A percentile compares a stretch with the other conserved stretches of the same genome.
phyloP scores from a whole-genome alignment of 2,329 filamentous ascomycete species.

The Tolypocladium paradoxum region DNA sequence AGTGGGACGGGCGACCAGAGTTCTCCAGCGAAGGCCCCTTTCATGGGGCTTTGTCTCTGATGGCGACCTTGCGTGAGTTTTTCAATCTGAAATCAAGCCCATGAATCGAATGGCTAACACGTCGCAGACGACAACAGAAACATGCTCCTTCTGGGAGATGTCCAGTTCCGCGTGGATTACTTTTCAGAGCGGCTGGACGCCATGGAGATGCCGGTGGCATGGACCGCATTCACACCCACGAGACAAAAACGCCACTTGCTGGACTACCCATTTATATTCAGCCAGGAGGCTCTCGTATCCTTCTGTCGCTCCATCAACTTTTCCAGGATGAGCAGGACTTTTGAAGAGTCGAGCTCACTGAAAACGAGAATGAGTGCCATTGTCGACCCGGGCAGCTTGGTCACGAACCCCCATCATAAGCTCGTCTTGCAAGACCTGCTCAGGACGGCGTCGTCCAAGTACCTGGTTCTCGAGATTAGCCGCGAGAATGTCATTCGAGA shows the following conservation, averaged over 20 bases:
- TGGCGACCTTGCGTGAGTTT: conserved; percentile 59
- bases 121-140: conserved; percentile 48
- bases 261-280: conserved; percentile 73
- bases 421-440: conserved; percentile 52
- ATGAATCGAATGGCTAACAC: conserved; percentile 6
- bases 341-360: conserved; percentile 55
- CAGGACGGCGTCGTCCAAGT: conserved; percentile 57
- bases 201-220: conserved; percentile 63
- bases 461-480: conserved; percentile 58
- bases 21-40: conserved; percentile 61
- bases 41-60: conserved; percentile 65
- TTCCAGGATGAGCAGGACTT: conserved; percentile 70
- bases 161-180: conserved; percentile 65
- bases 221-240: conserved; percentile 50
- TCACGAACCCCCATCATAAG: conserved; percentile 47
- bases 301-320: conserved; percentile 89
- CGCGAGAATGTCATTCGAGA: conserved; percentile 58
- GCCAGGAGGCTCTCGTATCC: conserved; percentile 57
- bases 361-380: conserved; percentile 46
- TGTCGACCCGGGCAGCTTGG: conserved; percentile 41
- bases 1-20: conserved; percentile 69
- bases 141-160: conserved; percentile 52
- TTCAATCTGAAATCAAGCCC: neutral
- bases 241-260: conserved; percentile 63
- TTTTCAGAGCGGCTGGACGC: conserved; percentile 67